Evolutionary conservation across 1,139 yeast species (phyloP).

Genomic region (Kodamaea derodonti): DNA sequence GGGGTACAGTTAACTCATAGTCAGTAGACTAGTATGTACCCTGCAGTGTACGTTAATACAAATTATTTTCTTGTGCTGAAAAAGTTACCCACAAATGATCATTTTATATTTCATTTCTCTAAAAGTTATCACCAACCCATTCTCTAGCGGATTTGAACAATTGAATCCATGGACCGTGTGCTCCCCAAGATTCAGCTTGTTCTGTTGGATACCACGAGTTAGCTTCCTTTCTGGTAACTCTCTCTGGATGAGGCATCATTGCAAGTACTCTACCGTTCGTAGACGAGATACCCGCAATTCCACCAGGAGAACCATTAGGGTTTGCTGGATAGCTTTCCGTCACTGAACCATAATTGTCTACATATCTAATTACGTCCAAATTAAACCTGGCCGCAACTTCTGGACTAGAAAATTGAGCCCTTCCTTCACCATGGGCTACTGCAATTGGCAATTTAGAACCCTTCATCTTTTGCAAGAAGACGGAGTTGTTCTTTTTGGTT

Average conservation of each 20-base stretch:
- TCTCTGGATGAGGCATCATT: conserved; percentile 99
- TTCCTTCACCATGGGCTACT: conserved; percentile 99
- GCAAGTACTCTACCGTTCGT: conserved; percentile 95
- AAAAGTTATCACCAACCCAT: conserved; percentile 67
- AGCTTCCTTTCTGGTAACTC: conserved; percentile 82
- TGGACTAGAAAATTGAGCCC: conserved; percentile 61
- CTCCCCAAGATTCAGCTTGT: conserved; percentile 62
- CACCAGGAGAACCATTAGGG: conserved; percentile 94
- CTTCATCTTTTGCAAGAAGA: conserved; percentile 86
- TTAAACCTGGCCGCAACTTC: conserved; percentile 46
- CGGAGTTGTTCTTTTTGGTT: conserved; percentile 48
- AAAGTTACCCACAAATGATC: too few relatives aligned
- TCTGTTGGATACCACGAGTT: conserved; percentile 87
- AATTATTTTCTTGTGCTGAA: too few relatives aligned
- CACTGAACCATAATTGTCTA: conserved; percentile 84
- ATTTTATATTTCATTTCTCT: too few relatives aligned
- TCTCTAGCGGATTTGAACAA: conserved; percentile 89
- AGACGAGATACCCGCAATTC: conserved; percentile 88
- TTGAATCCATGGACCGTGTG: conserved; percentile 92
- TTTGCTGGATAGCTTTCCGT: conserved; percentile 87
- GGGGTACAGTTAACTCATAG: too few relatives aligned
- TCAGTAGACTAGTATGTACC: too few relatives aligned
- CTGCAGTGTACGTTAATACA: too few relatives aligned
- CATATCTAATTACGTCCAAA: conserved; percentile 61
- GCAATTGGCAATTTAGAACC: conserved; percentile 93